Evolutionary conservation across 345 rosid genomes (phyloP), one percentile per base, ranked within the genome.

Genomic region (Gossypium bickii): DNA sequence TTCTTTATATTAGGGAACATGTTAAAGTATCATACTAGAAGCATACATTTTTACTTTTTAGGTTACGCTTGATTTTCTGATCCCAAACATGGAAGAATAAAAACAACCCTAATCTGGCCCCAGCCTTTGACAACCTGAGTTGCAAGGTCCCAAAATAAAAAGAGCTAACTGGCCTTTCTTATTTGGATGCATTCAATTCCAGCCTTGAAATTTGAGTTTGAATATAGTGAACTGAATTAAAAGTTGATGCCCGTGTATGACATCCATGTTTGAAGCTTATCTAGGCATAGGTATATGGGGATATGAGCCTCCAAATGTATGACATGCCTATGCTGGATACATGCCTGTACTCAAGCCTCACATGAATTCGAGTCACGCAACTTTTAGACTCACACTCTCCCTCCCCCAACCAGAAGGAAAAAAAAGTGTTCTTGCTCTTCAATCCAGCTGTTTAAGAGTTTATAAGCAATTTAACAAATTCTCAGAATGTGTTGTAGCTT

Each of bases 401-500:
- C 2, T 8, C 20, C 44, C 29, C 9, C 9, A 41, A 13, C 38
- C 17, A 41, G 18, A 0, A 4, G 12, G 7, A 4, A 34, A 4
- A 34, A 34, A 34, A 34, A 34, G 41, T 34, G 41, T 49, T 29
- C 11, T 61, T 10, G 8, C 20, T 29, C 2, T 8, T 10, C 44
- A 2, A 0, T 27, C n/a, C 11, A 44, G 16, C 10, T 41, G 11
- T 76, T 74, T 58, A 60, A 41, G 20, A 9, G 66, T 25, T 24
- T 49, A 20, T 12, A 66, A 12, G 61, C 48, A 67, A 43, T 34
- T 49, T 43, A 22, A 67, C 56, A 58, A 67, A 16, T 62, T 27
- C 55, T 75, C 29, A 74, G 47, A 59, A 17, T 44, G 52, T 57
- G 6, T 52, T 75, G 44, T 79, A 92, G 97, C 73, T 82, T 77